Conservation (phyloP, 352 stramenopile species). For the Pythium inflatum region DNA sequence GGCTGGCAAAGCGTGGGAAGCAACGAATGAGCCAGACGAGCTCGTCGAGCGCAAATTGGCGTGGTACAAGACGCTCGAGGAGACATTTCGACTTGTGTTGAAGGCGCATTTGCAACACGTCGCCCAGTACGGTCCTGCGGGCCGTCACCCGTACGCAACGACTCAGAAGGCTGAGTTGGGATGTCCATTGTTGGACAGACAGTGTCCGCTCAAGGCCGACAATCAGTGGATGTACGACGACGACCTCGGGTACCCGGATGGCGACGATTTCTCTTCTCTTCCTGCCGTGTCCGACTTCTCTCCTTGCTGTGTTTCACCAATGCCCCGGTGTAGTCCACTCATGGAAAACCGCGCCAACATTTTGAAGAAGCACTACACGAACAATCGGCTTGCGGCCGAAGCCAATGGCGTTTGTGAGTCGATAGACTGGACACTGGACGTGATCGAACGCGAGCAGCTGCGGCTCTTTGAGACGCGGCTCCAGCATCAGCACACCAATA, state of each 20-base stretch:
- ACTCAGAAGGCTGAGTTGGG: slow-evolving; percentile 79
- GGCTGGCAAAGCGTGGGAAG: slow-evolving; percentile 84
- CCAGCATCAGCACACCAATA: slow-evolving; percentile 67
- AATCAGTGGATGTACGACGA: slow-evolving; percentile 65
- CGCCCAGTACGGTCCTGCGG: slow-evolving; percentile 87
- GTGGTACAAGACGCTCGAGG: slow-evolving; percentile 91
- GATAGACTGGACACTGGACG: slow-evolving; percentile 73
- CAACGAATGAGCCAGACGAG: slow-evolving; percentile 87
- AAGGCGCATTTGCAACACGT: slow-evolving; percentile 91
- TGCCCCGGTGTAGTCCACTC: too few species aligned
- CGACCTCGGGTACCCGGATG: slow-evolving; percentile 84
- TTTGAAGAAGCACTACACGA: slow-evolving; percentile 89
- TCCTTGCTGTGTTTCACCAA: too few species aligned
- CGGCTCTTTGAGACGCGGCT: slow-evolving; percentile 77
- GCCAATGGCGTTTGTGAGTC: slow-evolving; percentile 77
- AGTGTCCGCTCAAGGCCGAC: slow-evolving; percentile 90
- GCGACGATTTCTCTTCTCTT: slow-evolving; percentile 84
- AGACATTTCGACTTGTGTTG: slow-evolving; percentile 92
- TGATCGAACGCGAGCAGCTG: slow-evolving; percentile 69
- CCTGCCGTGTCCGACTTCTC: too few species aligned
- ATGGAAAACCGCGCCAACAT: slow-evolving; percentile 72
- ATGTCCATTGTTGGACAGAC: slow-evolving; percentile 87
- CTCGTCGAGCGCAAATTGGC: slow-evolving; percentile 92
- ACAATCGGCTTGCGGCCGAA: slow-evolving; percentile 75
- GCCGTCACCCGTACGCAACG: slow-evolving; percentile 88